These are phyloP conservation scores for Podospora tetraspora DNA, from an alignment of 495 filamentous ascomycete genomes.

Conservation along the genomic window DNA sequence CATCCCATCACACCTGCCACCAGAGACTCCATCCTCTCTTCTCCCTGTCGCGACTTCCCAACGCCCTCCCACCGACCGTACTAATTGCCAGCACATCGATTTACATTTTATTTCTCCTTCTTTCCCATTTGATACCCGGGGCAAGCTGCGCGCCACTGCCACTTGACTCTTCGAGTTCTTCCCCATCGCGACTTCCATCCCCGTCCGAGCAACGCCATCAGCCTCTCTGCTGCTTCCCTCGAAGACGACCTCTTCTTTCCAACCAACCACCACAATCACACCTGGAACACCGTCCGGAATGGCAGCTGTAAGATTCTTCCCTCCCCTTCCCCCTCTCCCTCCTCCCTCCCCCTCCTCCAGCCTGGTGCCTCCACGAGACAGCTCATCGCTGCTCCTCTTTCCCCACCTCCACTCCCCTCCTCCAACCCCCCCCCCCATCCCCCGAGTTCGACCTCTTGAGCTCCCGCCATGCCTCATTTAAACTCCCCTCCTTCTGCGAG, in stretches of 20 bases:
- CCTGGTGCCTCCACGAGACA: background rate
- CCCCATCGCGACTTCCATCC: conserved; percentile 14
- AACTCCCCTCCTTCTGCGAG: background rate
- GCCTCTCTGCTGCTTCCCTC: conserved; percentile 16
- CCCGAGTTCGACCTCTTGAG: background rate
- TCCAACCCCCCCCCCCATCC: background rate
- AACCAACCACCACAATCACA: background rate
- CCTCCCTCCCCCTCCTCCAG: background rate
- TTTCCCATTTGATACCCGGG: background rate
- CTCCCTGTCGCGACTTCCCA: background rate
- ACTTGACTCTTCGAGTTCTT: conserved; percentile 5
- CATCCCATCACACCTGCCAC: background rate
- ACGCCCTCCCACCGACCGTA: background rate
- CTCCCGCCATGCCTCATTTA: background rate
- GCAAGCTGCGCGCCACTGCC: conserved; percentile 2
- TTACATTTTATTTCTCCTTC: background rate
- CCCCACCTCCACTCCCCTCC: background rate
- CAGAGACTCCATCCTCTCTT: conserved; percentile 2
- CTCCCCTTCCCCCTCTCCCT: background rate
- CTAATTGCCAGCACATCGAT: background rate
- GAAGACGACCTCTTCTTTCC: background rate
- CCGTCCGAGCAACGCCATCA: conserved; percentile 4
- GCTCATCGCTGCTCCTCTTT: background rate
- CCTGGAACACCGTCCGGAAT: conserved; percentile 19
- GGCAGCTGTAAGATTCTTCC: conserved; percentile 29